Conservation (phyloP, 2,329 filamentous ascomycete genomes). For the Aspergillus sp. region DNA sequence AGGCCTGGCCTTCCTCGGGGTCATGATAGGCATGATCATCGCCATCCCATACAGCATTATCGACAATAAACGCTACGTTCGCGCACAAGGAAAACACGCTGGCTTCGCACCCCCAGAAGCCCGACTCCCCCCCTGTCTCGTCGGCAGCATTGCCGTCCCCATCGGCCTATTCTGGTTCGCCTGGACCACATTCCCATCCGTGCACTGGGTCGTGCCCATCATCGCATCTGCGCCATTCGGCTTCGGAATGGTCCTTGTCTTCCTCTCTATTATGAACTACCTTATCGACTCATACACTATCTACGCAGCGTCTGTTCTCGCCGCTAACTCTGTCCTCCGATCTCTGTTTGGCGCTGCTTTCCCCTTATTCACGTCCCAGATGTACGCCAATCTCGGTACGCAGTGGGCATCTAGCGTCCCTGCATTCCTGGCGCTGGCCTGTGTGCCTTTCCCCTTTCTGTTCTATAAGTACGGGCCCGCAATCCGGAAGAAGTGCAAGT, state of each 20-base stretch:
- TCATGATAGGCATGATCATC: conserved; percentile 26
- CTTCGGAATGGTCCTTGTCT: conserved; percentile 1
- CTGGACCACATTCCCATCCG: neutral
- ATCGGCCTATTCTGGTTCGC: conserved; percentile 7
- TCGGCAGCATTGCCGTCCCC: neutral
- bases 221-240: neutral
- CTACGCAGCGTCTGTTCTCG: conserved; percentile 1
- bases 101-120: neutral
- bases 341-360: neutral
- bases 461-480: neutral
- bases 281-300: conserved; percentile 4
- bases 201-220: neutral
- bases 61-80: neutral
- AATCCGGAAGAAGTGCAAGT: neutral
- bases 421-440: neutral
- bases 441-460: neutral
- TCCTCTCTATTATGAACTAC: neutral
- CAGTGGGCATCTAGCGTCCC: neutral
- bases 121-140: neutral
- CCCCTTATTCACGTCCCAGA: neutral
- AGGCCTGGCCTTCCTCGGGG: neutral
- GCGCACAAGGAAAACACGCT: conserved; percentile 1
- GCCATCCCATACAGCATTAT: neutral
- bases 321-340: neutral
- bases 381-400: neutral